Conservation (phyloP, 495 filamentous ascomycete species). For the Trichocladium antarcticum region DNA sequence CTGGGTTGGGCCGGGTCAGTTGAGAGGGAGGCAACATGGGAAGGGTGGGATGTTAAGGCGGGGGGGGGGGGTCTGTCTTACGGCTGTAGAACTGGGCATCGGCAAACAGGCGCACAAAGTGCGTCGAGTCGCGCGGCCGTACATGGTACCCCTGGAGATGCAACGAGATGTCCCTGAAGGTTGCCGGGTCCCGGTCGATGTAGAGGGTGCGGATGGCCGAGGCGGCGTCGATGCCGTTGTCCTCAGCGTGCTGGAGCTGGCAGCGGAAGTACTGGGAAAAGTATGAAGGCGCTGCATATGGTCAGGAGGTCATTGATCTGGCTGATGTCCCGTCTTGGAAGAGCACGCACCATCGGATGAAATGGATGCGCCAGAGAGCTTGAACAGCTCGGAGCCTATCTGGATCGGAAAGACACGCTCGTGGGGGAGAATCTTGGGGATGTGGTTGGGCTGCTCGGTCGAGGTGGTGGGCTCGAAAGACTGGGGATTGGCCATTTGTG, state of each 20-base stretch:
- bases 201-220: constrained; percentile 58
- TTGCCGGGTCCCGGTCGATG: constrained; percentile 88
- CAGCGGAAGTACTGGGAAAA: constrained; percentile 91
- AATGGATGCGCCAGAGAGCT: constrained; percentile 86
- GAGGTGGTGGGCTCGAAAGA: not conserved
- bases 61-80: constrained; percentile 27
- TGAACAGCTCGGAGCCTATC: constrained; percentile 84
- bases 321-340: too few relatives aligned
- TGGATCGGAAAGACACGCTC: constrained; percentile 82
- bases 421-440: constrained; percentile 50
- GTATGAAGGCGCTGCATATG: constrained; percentile 74
- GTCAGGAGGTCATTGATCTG: too few relatives aligned
- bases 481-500: not conserved
- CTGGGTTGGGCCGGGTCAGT: constrained; percentile 28
- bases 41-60: constrained; percentile 8
- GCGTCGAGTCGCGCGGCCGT: constrained; percentile 63
- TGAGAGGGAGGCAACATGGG: not conserved
- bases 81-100: constrained; percentile 92
- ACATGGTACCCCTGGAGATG: constrained; percentile 94
- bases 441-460: constrained; percentile 25
- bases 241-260: constrained; percentile 55
- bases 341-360: constrained; percentile 89
- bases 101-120: constrained; percentile 87
- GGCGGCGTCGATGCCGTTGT: constrained; percentile 42
- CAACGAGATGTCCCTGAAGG: constrained; percentile 77